Conservation (phyloP, 164 flowering plant species). For the Pachysandra terminalis region DNA sequence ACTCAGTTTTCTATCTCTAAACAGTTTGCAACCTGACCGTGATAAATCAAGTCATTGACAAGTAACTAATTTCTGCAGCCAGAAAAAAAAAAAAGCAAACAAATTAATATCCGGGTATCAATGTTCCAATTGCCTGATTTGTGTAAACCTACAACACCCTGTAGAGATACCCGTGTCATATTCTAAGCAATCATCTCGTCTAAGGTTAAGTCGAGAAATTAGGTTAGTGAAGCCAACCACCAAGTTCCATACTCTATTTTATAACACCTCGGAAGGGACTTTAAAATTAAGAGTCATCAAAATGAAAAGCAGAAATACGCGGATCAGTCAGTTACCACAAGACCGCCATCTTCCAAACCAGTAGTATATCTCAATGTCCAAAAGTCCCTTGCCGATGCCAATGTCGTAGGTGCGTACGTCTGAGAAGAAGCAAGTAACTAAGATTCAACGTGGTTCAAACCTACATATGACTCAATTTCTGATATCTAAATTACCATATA, state of each 20-base stretch:
- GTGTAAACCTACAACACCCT: too few relatives aligned
- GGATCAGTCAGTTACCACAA: slow-evolving; percentile 46
- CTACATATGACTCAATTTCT: too few relatives aligned
- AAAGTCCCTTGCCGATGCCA: slow-evolving; percentile 86
- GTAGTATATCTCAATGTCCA: slow-evolving; percentile 82
- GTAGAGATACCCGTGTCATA: too few relatives aligned
- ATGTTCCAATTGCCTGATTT: too few relatives aligned
- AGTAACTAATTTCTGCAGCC: neutral
- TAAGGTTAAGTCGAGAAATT: too few relatives aligned
- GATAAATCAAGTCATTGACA: neutral
- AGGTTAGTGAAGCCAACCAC: neutral
- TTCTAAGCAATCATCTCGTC: too few relatives aligned
- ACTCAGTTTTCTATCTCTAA: neutral
- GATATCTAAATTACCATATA: neutral
- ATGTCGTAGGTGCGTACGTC: slow-evolving; percentile 88
- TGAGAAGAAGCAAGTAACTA: slow-evolving; percentile 14
- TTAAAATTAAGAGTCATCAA: neutral
- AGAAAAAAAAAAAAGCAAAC: too few relatives aligned
- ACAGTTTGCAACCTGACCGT: neutral
- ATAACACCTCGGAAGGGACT: neutral
- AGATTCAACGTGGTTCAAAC: neutral
- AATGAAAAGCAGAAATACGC: neutral
- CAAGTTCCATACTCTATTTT: neutral
- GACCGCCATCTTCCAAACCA: slow-evolving; percentile 76
- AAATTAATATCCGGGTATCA: too few relatives aligned